Evolutionary conservation across 805 yeast genomes (phyloP), one percentile per base, ranked within the genome.

Genomic region (Ogataea nonfermentans): DNA sequence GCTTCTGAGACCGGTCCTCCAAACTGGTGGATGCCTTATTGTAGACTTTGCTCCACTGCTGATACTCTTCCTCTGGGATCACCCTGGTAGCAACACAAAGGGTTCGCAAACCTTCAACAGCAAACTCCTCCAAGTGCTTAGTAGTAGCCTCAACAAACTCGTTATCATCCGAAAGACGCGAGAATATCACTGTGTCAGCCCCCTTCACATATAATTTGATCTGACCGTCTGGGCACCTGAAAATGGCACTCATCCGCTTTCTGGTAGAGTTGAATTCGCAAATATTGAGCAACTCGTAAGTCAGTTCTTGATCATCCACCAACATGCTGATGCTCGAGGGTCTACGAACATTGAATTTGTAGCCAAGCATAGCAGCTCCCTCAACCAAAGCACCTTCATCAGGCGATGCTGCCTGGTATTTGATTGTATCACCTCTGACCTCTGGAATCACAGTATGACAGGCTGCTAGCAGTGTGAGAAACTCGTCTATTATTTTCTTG

Each of bases 381-480:
- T 90, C 89, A 2, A 93, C 99, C 46, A 93, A 71, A 0, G 99
- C 99, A 36, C 99, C 99, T 68, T 95, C 99, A 67, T 93, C 99
- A 0, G 99, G 99, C 0, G 98, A 90, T 0, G 99, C 96, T 1
- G 99, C 99, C 65, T 93, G 99, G 61, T 95, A 93, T 60, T 87
- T 90, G 47, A 93, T 81, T 2, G 71, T 51, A 0, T 84, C 86
- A 1, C 71, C 79, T 44, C 72, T 73, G 13, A 75, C 68, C 61
- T 93, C 99, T 0, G 99, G 99, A 46, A 93, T 93, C 28, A 93
- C 99, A 0, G 99, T 95, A 56, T 93, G 99, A 61, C 99, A 93
- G 0, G 95, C 80, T 27, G 98, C 87, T 43, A 93, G 68, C 34
- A 90, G 67, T 1, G 90, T 81, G 47, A 93, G 73, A 50, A 95